A percentile compares a stretch with the other conserved stretches of the same genome.
Conservation (phyloP, 2,329 filamentous ascomycete genomes). For the Paradendryphiella salina region DNA sequence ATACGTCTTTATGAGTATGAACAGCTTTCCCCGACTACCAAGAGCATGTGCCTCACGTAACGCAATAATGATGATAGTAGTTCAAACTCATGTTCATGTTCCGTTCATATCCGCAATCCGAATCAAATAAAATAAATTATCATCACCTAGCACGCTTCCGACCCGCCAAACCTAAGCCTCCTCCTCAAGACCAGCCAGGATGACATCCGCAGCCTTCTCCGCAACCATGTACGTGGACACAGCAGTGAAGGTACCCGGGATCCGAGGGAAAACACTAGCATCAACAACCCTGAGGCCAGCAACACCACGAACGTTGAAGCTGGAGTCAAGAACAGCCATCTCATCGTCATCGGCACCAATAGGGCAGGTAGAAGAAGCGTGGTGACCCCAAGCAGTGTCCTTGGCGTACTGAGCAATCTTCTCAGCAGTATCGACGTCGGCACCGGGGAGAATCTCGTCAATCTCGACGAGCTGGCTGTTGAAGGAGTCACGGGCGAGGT, state of each 20-base stretch:
- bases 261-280: slow-evolving; percentile 36
- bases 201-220: slow-evolving; percentile 66
- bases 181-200: slow-evolving; percentile 41
- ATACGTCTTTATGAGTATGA: too few species aligned
- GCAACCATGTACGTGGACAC: slow-evolving; percentile 60
- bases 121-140: too few species aligned
- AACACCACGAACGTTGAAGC: slow-evolving; percentile 57
- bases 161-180: slow-evolving; percentile 2
- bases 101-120: too few species aligned
- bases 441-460: slow-evolving; percentile 54
- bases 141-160: too few species aligned
- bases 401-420: slow-evolving; percentile 36
- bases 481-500: slow-evolving; percentile 55
- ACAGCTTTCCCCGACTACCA: too few species aligned
- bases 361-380: slow-evolving; percentile 61
- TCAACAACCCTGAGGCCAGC: slow-evolving; percentile 55
- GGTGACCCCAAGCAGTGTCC: slow-evolving; percentile 53
- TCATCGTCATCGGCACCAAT: slow-evolving; percentile 57
- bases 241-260: slow-evolving; percentile 58
- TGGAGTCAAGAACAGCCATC: slow-evolving; percentile 59
- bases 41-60: too few species aligned
- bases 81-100: too few species aligned
- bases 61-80: too few species aligned
- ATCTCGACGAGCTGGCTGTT: slow-evolving; percentile 42
- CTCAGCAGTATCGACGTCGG: slow-evolving; percentile 47